These are phyloP conservation scores for Ophiocordyceps camponoti-rufipedis DNA, from an alignment of 2,329 filamentous ascomycete species.

Conservation along the genomic window DNA sequence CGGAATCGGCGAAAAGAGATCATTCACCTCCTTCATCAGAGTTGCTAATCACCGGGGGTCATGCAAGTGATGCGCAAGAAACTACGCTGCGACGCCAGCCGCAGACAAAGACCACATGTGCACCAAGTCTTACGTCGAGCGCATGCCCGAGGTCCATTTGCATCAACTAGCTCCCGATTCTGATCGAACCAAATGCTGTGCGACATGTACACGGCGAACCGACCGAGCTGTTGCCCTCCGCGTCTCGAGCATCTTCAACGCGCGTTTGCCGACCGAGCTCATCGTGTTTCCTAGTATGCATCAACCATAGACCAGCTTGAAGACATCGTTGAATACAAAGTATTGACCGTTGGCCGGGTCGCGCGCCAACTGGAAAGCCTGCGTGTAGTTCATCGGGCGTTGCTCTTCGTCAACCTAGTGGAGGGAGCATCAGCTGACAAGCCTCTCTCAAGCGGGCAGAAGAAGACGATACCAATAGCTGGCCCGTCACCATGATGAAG, in stretches of 20 bases:
- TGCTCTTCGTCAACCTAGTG: constrained; percentile 70
- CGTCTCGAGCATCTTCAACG: constrained; percentile 1
- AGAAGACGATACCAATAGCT: constrained; percentile 48
- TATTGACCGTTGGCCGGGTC: constrained; percentile 44
- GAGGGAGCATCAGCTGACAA: constrained; percentile 1
- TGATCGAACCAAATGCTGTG: neutral
- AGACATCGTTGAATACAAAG: constrained; percentile 88
- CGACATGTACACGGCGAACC: constrained; percentile 1
- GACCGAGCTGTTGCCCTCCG: constrained; percentile 1
- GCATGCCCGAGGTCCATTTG: neutral
- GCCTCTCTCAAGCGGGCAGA: neutral
- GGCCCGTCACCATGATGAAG: constrained; percentile 75
- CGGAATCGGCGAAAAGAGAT: too few species aligned
- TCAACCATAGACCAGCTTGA: constrained; percentile 66
- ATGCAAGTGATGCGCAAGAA: too few species aligned
- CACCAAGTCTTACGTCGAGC: neutral
- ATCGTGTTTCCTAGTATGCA: neutral
- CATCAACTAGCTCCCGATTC: neutral
- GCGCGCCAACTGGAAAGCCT: constrained; percentile 70
- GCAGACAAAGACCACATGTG: too few species aligned
- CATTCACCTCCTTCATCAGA: too few species aligned
- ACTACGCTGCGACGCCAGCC: too few species aligned
- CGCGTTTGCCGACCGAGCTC: neutral
- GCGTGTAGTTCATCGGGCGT: constrained; percentile 78
- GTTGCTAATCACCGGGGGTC: too few species aligned